A percentile compares a stretch with the other conserved stretches of the same genome.
Evolutionary conservation across 345 rosid species (phyloP).

Genomic region (Adansonia digitata): DNA sequence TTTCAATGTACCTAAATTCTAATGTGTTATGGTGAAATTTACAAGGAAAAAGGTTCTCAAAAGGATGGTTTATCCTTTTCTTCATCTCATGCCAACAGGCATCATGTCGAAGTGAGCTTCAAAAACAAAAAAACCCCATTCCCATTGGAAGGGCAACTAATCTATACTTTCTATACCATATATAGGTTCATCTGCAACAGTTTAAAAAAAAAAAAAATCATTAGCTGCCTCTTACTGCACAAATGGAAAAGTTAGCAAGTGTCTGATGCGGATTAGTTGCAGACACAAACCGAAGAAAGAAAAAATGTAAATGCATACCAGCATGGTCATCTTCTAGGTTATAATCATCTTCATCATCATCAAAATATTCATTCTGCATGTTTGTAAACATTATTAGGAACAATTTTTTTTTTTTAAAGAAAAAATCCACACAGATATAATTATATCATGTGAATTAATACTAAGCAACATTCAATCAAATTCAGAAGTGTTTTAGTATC

Average conservation of each 20-base stretch:
- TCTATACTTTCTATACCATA: too few relatives aligned
- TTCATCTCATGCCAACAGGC: neutral
- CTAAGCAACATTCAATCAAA: neutral
- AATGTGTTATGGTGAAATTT: neutral
- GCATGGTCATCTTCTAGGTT: neutral
- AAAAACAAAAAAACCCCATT: neutral
- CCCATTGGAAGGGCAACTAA: neutral
- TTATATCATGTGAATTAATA: neutral
- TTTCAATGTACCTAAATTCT: neutral
- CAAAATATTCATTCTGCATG: constrained; percentile 9
- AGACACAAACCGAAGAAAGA: neutral
- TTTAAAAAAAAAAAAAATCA: neutral
- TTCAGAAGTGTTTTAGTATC: neutral
- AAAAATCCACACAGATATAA: neutral
- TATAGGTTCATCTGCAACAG: constrained; percentile 6
- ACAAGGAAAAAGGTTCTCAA: neutral
- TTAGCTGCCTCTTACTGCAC: neutral
- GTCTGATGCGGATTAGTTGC: neutral
- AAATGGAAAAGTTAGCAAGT: neutral
- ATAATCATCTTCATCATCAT: constrained; percentile 12
- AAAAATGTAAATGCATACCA: neutral
- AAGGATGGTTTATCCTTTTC: neutral
- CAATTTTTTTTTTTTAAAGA: neutral
- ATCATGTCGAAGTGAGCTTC: neutral
- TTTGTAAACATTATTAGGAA: neutral